Base-by-base conservation (phyloP, 108 stramenopile genomes). In the Poteriospumella lacustris region DNA sequence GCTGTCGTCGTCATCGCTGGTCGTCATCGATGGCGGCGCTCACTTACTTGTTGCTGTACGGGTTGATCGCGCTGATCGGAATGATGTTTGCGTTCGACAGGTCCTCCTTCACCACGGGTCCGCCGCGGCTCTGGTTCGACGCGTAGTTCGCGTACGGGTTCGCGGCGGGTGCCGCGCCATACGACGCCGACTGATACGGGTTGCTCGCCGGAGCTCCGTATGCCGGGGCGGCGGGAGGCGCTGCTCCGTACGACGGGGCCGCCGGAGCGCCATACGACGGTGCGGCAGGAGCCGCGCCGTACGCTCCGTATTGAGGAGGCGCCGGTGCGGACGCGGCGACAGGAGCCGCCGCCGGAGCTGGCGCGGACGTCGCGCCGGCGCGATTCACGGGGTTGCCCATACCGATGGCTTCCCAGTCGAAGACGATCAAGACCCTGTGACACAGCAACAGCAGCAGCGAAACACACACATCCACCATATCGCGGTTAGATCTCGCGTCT, bases 41-140 rank as follows among this genome's bases (percentile, higher is more conserved):
- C 26, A 9, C 47, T 91, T 93, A 97, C 38, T 92, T 90, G 81
- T 93, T 95, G 75, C 91, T 87, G 85, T 97, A 97, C 83, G 94
- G 93, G 88, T 97, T 97, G 58, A 97, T 89, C 38, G 84, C 86
- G 26, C 85, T 44, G 81, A 97, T 96, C 43, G 91, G 70, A 52
- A 73, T 9, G 36, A 73, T 73, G 42, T 64, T 64, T 3, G 12
- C 60, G 15, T 15, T 15, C 5, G 60, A 3, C 9, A 5, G 9
- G 36, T 64, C 60, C 9, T 64, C 24, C 5, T 34, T 26, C 3
- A 64, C 31, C 3, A 64, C 60, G 36, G 60, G 33, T 15, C 47
- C 47, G 9, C 47, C 47, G 9, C 60, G 60, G 36, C 36, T 64
- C 9, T 64, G 15, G 5, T 24, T 24, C 24, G 60, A n/a, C n/a